A percentile compares a stretch with the other conserved stretches of the same genome.
phyloP scores from a whole-genome alignment of 2,329 filamentous ascomycete species.

The Pochonia chlamydosporia region DNA sequence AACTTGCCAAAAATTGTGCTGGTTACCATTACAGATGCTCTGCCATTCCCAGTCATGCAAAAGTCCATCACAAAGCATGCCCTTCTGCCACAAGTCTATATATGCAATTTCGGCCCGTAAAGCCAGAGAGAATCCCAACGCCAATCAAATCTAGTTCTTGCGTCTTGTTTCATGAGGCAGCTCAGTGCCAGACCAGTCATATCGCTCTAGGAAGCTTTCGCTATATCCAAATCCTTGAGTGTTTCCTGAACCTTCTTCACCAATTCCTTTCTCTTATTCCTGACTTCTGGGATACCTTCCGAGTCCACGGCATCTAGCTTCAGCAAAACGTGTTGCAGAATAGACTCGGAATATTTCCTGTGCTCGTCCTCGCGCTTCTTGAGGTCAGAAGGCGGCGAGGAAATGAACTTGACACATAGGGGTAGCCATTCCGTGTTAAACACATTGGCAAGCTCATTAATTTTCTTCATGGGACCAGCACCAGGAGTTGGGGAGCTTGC shows the following conservation, averaged over 20 bases:
- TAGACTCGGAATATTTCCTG: slow-evolving; percentile 67
- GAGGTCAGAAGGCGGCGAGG: slow-evolving; percentile 55
- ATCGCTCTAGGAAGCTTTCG: slow-evolving; percentile 16
- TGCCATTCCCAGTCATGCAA: slow-evolving; percentile 1
- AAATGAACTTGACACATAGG: slow-evolving; percentile 55
- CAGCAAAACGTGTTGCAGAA: slow-evolving; percentile 68
- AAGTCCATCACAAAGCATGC: background rate
- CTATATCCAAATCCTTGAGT: slow-evolving; percentile 57
- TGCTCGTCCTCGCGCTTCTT: slow-evolving; percentile 70
- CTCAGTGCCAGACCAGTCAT: background rate
- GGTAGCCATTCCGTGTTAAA: slow-evolving; percentile 62
- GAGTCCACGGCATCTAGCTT: slow-evolving; percentile 74
- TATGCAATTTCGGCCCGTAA: background rate
- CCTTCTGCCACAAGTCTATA: background rate
- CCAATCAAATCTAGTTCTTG: background rate
- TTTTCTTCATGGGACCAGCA: slow-evolving; percentile 43
- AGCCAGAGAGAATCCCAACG: background rate
- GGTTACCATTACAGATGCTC: slow-evolving; percentile 1
- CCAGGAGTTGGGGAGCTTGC: slow-evolving; percentile 21
- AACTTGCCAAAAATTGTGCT: background rate
- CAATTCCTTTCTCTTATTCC: slow-evolving; percentile 62
- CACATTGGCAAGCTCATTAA: slow-evolving; percentile 59
- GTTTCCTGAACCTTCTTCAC: slow-evolving; percentile 66
- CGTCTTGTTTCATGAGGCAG: background rate
- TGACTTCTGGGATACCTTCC: slow-evolving; percentile 60